phyloP scores from a whole-genome alignment of 164 flowering plant species.

The Pachysandra terminalis region DNA sequence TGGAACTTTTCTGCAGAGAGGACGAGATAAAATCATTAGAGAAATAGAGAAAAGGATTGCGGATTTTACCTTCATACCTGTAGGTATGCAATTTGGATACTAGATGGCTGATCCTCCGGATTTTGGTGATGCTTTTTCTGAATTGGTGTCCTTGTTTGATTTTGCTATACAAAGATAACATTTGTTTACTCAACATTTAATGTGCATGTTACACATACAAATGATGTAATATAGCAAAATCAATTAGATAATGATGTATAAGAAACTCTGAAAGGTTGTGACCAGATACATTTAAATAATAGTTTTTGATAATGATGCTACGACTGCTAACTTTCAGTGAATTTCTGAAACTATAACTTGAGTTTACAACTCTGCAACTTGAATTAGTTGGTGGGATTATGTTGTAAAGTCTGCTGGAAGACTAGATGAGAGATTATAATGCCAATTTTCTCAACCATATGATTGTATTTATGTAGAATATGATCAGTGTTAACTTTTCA shows the following conservation, averaged over 20 bases:
- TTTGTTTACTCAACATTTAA: too few species aligned
- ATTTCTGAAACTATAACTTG: background rate
- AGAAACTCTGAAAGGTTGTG: background rate
- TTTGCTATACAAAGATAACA: background rate
- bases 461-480: too few species aligned
- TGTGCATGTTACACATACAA: background rate
- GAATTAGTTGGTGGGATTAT: background rate
- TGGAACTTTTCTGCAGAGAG: constrained; percentile 79
- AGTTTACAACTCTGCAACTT: background rate
- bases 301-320: background rate
- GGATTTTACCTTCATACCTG: constrained; percentile 84
- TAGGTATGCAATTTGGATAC: constrained; percentile 44
- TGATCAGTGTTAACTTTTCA: background rate
- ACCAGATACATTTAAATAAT: too few species aligned
- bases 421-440: too few species aligned
- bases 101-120: background rate
- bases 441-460: too few species aligned
- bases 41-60: constrained; percentile 86
- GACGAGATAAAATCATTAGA: constrained; percentile 61
- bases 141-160: constrained; percentile 1
- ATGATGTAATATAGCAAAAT: background rate
- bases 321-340: background rate
- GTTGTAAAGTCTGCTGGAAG: background rate
- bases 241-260: too few species aligned
- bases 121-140: background rate